phyloP scores from a whole-genome alignment of 2,329 filamentous ascomycete genomes.

The Fusarium goolgardi region DNA sequence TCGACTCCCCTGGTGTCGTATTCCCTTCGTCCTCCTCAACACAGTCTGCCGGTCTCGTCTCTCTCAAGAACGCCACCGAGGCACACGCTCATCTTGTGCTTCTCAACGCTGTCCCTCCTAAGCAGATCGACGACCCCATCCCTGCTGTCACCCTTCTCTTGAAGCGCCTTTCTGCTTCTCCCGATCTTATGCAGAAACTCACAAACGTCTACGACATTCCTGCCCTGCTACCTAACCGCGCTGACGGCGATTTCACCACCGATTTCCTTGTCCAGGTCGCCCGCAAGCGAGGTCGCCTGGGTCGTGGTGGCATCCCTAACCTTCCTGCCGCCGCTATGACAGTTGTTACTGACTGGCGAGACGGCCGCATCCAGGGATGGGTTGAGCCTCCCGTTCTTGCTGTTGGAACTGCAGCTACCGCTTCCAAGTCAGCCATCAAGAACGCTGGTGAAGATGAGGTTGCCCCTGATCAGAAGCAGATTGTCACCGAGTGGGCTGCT shows the following conservation, averaged over 20 bases:
- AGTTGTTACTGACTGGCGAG: slow-evolving; percentile 96
- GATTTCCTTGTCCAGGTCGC: slow-evolving; percentile 97
- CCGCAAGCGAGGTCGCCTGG: slow-evolving; percentile 88
- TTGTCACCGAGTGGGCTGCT: slow-evolving; percentile 91
- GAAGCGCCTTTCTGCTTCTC: slow-evolving; percentile 77
- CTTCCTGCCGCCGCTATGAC: slow-evolving; percentile 87
- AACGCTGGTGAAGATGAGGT: slow-evolving; percentile 58
- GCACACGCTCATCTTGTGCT: slow-evolving; percentile 88
- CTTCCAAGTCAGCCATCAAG: slow-evolving; percentile 52
- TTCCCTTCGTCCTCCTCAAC: slow-evolving; percentile 75
- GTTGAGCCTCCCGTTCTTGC: slow-evolving; percentile 77
- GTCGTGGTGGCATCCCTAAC: slow-evolving; percentile 91
- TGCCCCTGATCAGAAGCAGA: slow-evolving; percentile 79
- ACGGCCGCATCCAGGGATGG: slow-evolving; percentile 95
- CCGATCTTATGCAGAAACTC: slow-evolving; percentile 81
- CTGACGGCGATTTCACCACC: slow-evolving; percentile 80
- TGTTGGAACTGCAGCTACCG: slow-evolving; percentile 56
- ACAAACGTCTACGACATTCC: slow-evolving; percentile 86
- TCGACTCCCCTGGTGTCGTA: slow-evolving; percentile 94
- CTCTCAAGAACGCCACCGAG: slow-evolving; percentile 71
- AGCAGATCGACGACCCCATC: slow-evolving; percentile 92
- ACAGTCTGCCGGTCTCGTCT: slow-evolving; percentile 57
- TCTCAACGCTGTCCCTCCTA: slow-evolving; percentile 90
- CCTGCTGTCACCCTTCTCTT: slow-evolving; percentile 89
- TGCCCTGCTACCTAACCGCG: slow-evolving; percentile 74